Evolutionary conservation across 768 basidiomycete species (phyloP).

Genomic region (Phylloporus rhodoxanthus): DNA sequence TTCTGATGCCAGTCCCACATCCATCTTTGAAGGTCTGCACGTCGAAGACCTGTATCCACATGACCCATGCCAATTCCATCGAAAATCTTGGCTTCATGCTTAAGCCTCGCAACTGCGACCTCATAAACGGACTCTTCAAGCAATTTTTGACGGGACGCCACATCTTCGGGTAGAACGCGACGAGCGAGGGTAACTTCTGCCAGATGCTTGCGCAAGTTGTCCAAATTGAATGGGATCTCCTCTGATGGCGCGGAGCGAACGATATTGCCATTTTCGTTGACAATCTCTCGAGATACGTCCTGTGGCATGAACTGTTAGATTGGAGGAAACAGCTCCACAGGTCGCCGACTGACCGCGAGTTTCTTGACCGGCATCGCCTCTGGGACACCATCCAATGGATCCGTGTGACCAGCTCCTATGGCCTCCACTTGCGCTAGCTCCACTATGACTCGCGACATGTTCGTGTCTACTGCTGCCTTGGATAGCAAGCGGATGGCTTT

Average conservation of each 20-base stretch:
- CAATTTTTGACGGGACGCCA: slow-evolving; percentile 69
- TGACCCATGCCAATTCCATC: slow-evolving; percentile 51
- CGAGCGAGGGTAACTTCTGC: slow-evolving; percentile 57
- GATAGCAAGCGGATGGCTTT: slow-evolving; percentile 53
- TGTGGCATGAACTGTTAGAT: slow-evolving; percentile 4
- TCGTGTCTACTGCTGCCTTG: slow-evolving; percentile 52
- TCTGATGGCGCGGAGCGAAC: slow-evolving; percentile 16
- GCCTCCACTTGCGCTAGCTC: slow-evolving; percentile 54
- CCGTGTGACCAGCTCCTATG: slow-evolving; percentile 35
- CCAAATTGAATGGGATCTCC: slow-evolving; percentile 71
- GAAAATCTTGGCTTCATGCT: slow-evolving; percentile 56
- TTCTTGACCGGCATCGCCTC: slow-evolving; percentile 57
- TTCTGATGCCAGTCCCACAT: slow-evolving; percentile 84
- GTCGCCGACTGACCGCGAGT: slow-evolving; percentile 31
- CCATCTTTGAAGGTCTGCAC: slow-evolving; percentile 58
- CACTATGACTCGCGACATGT: slow-evolving; percentile 43
- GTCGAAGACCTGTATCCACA: slow-evolving; percentile 38
- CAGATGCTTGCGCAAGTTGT: slow-evolving; percentile 64
- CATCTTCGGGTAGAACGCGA: slow-evolving; percentile 57
- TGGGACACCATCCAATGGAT: slow-evolving; percentile 48
- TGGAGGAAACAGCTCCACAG: neutral
- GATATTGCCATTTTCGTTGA: slow-evolving; percentile 17
- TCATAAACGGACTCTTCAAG: slow-evolving; percentile 85
- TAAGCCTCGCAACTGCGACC: slow-evolving; percentile 65
- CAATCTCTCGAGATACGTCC: slow-evolving; percentile 15